Evolutionary conservation across 2,329 filamentous ascomycete species (phyloP).

Genomic region (Ophiostoma triangulosporum): DNA sequence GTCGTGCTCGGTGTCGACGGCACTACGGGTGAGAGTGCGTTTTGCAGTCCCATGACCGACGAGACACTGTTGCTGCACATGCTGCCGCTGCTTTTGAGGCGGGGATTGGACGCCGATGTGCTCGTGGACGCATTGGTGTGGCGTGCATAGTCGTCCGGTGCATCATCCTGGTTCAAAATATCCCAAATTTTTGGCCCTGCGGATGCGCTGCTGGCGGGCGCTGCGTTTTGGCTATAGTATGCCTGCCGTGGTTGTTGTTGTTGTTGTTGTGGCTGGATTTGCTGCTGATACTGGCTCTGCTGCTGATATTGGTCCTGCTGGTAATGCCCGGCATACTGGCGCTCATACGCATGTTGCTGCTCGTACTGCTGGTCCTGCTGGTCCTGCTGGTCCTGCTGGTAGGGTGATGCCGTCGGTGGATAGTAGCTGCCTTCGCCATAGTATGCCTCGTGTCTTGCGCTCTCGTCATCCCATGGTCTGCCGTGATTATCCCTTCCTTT

Average conservation of each 20-base stretch:
- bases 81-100: not conserved
- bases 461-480: not conserved
- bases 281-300: not conserved
- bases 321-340: not conserved
- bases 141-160: not conserved
- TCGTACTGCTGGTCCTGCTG: not conserved
- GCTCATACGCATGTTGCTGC: too few relatives aligned
- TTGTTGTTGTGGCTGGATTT: not conserved
- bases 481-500: not conserved
- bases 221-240: not conserved
- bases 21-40: not conserved
- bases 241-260: not conserved
- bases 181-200: slow-evolving; percentile 3
- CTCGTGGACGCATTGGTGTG: not conserved
- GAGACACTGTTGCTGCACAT: not conserved
- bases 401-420: not conserved
- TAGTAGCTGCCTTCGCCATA: not conserved
- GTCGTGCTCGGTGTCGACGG: not conserved
- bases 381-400: not conserved
- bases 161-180: slow-evolving; percentile 6
- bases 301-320: not conserved
- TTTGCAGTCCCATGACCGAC: not conserved
- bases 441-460: not conserved
- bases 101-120: not conserved
- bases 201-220: not conserved